Base-by-base conservation (phyloP, 2,329 filamentous ascomycete genomes). In the Fonsecaea pugnacius region DNA sequence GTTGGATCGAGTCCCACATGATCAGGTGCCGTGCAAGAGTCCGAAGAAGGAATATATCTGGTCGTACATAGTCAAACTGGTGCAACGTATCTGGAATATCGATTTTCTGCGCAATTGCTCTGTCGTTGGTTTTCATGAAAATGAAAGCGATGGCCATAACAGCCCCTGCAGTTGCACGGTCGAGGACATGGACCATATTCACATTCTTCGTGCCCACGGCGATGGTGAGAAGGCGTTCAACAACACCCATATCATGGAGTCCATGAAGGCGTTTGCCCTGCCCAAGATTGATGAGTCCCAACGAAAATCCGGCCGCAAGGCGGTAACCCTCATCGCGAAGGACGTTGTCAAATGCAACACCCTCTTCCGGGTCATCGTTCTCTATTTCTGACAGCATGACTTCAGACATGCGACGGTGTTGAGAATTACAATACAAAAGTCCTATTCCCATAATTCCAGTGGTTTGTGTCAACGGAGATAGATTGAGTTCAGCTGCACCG, bases 341-440 rank as follows among this genome's bases (percentile, higher is more conserved):
- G 24, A 88, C 88, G 72, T 96, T 91, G 63, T 93, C 90, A 7
- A 84, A 81, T 58, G 81, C 77, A 30, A 83, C 82, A 4, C 82
- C 81, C 65, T 97, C 93, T 59, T 94, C 90, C 40, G 91, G 85
- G 30, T 95, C 92, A 58, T 92, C 84, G 67, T 93, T 90, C 75
- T 97, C 92, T 66, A 99, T 95, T 75, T 99, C 95, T 0, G 94
- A 98, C 57, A 99, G 86, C 92, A 99, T 97, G 18, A 98, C 92
- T 75, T 99, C 95, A 74, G 92, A 98, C 95, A 99, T 99, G 40
- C 96, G 89, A 33, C 96, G 90, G 78, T 99, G 96, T 73, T 98
- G 94, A 32, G 93, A 97, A 74, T 93, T 90, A 78, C 90, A 96
- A 76, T 98, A 99, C 1, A 99, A 82, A 46, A 99, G 79, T 0